Evolutionary conservation across 225 moss, liverwort and hornwort species (phyloP), one percentile per base, ranked within the genome.

Genomic region (Physcomitrium patens): DNA sequence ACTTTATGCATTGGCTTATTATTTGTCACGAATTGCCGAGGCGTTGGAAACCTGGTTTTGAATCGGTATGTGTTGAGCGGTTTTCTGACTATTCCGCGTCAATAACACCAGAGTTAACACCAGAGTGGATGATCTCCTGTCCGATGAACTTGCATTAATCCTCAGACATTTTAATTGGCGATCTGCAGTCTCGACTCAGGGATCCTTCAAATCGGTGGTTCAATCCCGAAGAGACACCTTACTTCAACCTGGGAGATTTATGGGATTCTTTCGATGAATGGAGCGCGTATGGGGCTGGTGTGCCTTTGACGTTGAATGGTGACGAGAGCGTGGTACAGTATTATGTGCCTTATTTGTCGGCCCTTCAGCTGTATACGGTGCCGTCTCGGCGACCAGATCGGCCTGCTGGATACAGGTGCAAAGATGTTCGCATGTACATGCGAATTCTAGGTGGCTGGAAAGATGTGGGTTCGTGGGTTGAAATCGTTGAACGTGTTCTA

Each of bases 251-350:
- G 59, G 74, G 65, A 53, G 89, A 89, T 59, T 63, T 89, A 68
- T 89, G 86, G 89, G 83, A 74, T 74, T 81, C 86, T 54, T 89
- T 80, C 56, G 89, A 89, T 65, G 86, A 86, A 59, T 89, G 89
- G 86, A 89, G 89, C 78, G 89, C 89, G 16, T 89, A 89, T 31
- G 89, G 89, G 12, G 86, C 81, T 69, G 89, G 89, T 72, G 89
- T 89, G 64, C 83, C 83, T 58, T 67, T 89, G 55, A 63, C 58
- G 37, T 60, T 89, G 51, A 77, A 73, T 56, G 83, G 76, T 8
- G 81, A 74, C 9, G 83, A 85, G 71, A 77, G 67, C 60, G 85
- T 89, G 5, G 81, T 83, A n/a, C 89, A 89, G 56, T 89, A 89
- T 47, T 89, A 89, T 46, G 89, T 89, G 66, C 89, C 89, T 26